phyloP scores from a whole-genome alignment of 441 rosid species.

The Erodium trifolium region DNA sequence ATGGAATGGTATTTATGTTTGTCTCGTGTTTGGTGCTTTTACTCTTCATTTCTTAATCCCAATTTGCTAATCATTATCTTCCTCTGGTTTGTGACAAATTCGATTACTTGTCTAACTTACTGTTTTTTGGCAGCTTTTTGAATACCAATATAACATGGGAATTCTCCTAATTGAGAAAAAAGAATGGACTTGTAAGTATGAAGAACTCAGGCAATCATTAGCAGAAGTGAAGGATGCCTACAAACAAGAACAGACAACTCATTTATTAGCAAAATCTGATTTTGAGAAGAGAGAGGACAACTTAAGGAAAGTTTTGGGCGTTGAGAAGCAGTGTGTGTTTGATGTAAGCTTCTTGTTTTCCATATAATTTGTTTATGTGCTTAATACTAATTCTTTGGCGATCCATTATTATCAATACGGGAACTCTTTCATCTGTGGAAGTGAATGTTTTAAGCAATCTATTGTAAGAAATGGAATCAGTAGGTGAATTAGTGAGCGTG shows the following conservation, averaged over 20 bases:
- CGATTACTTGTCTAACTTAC: conserved; percentile 2
- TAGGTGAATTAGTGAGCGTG: not conserved
- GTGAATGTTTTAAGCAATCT: not conserved
- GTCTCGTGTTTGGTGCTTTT: not conserved
- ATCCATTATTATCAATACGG: not conserved
- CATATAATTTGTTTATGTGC: conserved; percentile 1
- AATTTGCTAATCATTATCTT: not conserved
- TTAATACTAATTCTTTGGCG: not conserved
- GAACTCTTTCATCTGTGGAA: not conserved
- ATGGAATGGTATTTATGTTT: not conserved
- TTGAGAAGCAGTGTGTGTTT: conserved; percentile 80
- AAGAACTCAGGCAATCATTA: conserved; percentile 49
- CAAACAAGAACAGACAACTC: conserved; percentile 62
- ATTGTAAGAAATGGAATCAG: not conserved
- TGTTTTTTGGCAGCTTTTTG: conserved; percentile 59
- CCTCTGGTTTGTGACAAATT: too few relatives aligned
- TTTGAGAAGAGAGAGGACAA: conserved; percentile 78
- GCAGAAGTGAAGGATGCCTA: conserved; percentile 50
- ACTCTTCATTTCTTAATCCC: not conserved
- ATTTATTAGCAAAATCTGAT: conserved; percentile 57
- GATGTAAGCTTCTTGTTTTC: conserved; percentile 50
- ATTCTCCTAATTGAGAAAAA: conserved; percentile 84
- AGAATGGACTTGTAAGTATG: conserved; percentile 70
- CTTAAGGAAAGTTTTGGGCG: conserved; percentile 75
- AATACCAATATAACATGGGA: conserved; percentile 90